phyloP scores from a whole-genome alignment of 495 filamentous ascomycete genomes.

The Articulospora tetracladia region DNA sequence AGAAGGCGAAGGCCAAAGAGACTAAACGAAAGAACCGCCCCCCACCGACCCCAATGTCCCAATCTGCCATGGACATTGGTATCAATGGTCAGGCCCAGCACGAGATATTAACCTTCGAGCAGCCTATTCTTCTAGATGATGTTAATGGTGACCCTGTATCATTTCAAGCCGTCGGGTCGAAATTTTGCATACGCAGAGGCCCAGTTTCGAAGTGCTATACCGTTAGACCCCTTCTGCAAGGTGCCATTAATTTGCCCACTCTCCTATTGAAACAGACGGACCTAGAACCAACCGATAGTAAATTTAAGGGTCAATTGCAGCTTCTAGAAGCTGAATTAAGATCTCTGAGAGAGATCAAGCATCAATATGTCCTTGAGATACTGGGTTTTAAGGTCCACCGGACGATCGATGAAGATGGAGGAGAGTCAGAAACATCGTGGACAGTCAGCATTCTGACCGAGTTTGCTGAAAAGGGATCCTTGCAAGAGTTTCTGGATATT shows the following conservation, averaged over 20 bases:
- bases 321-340: constrained; percentile 67
- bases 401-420: constrained; percentile 35
- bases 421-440: constrained; percentile 51
- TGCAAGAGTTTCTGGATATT: constrained; percentile 76
- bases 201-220: constrained; percentile 59
- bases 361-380: constrained; percentile 73
- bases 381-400: constrained; percentile 73
- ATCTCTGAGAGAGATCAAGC: constrained; percentile 63
- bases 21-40: constrained; percentile 34
- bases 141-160: constrained; percentile 47
- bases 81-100: constrained; percentile 31
- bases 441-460: constrained; percentile 78
- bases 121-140: constrained; percentile 58
- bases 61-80: constrained; percentile 31
- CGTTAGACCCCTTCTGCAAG: constrained; percentile 57
- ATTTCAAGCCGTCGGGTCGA: constrained; percentile 64
- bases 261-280: constrained; percentile 69
- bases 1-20: constrained; percentile 55
- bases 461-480: constrained; percentile 73
- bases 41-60: constrained; percentile 27
- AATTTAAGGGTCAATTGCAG: constrained; percentile 65
- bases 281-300: constrained; percentile 52
- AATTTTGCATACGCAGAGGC: constrained; percentile 51
- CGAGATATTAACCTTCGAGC: constrained; percentile 65
- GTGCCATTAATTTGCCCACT: constrained; percentile 41